These are phyloP conservation scores for Hemerocallis citrina DNA, from an alignment of 106 monocot species.

Conservation along the genomic window DNA sequence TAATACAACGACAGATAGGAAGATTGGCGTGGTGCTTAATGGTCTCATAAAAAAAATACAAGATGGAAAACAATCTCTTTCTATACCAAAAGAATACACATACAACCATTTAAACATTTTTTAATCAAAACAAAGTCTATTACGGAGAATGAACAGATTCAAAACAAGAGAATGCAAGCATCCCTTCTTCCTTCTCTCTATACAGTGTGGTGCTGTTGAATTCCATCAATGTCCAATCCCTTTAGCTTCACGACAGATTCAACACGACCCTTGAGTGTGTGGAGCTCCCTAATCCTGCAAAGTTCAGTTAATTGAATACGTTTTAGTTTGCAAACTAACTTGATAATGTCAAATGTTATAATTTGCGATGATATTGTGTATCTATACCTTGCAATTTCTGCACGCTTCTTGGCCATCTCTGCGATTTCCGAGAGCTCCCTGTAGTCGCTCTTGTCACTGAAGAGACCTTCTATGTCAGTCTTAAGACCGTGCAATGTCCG, in stretches of 20 bases:
- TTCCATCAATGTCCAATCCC: neutral
- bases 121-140: too few species aligned
- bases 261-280: constrained; percentile 1
- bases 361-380: too few species aligned
- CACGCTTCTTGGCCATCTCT: constrained; percentile 12
- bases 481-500: constrained; percentile 52
- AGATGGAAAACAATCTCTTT: too few species aligned
- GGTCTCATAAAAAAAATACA: too few species aligned
- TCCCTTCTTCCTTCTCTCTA: neutral
- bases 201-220: neutral
- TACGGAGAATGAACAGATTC: too few species aligned
- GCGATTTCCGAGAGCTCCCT: constrained; percentile 39
- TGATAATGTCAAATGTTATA: too few species aligned
- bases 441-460: constrained; percentile 42
- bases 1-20: too few species aligned
- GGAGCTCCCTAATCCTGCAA: constrained; percentile 18
- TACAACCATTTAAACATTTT: too few species aligned
- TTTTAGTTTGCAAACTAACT: too few species aligned
- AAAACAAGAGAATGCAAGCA: neutral
- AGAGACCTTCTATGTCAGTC: constrained; percentile 13
- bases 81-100: too few species aligned
- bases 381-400: constrained; percentile 51
- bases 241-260: neutral
- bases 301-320: too few species aligned
- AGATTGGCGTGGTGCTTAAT: too few species aligned